Conservation (phyloP, 2,329 filamentous ascomycete genomes). For the Tolypocladium cylindrosporum region DNA sequence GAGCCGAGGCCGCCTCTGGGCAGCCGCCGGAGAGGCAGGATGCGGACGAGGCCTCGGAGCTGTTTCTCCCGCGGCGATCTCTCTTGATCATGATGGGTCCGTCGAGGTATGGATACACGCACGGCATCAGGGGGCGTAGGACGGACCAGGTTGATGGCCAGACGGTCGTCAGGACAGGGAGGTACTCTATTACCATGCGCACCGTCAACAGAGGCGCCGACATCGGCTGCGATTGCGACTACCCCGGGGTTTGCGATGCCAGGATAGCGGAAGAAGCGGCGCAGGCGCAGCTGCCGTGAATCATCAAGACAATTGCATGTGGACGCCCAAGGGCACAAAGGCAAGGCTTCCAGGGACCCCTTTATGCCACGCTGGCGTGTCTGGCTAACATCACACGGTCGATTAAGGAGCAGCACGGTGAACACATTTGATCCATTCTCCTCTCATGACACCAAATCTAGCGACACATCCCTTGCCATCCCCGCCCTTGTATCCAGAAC, state of each 20-base stretch:
- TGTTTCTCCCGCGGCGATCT: slow-evolving; percentile 1
- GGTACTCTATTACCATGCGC: neutral
- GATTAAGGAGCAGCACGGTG: neutral
- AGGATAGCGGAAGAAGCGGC: slow-evolving; percentile 1
- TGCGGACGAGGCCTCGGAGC: neutral
- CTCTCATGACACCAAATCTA: neutral
- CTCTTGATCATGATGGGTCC: slow-evolving; percentile 3
- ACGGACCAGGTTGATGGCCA: slow-evolving; percentile 2
- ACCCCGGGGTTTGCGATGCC: neutral
- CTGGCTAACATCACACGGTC: neutral
- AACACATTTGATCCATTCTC: neutral
- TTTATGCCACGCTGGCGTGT: neutral
- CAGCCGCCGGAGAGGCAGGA: neutral
- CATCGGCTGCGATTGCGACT: neutral
- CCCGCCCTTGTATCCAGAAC: slow-evolving; percentile 15
- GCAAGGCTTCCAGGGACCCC: neutral
- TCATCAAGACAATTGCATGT: neutral
- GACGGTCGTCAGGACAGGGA: slow-evolving; percentile 1
- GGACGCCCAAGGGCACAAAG: no score
- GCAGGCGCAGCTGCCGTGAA: neutral
- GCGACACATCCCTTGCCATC: neutral
- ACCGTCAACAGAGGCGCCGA: neutral
- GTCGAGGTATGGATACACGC: slow-evolving; percentile 2
- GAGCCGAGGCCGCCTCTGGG: neutral
- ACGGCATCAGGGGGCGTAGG: slow-evolving; percentile 4